Evolutionary conservation across 2,329 filamentous ascomycete species (phyloP).

Genomic region (Penicillium sp.): DNA sequence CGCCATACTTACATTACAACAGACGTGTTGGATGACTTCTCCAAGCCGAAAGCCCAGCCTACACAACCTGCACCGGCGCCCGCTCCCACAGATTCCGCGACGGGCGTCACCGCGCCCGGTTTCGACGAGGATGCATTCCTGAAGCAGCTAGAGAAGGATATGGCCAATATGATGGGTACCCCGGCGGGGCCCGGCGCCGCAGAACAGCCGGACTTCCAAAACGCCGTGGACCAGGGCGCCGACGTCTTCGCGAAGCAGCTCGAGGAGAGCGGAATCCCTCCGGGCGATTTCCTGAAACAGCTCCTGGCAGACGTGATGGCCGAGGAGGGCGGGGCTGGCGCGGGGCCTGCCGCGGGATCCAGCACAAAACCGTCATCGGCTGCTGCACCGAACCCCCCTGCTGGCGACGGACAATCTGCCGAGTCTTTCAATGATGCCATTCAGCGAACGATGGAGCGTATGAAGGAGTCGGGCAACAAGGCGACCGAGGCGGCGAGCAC

Average conservation of each 20-base stretch:
- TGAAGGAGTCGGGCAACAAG: slow-evolving; percentile 82
- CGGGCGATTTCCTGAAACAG: slow-evolving; percentile 35
- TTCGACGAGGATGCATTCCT: slow-evolving; percentile 57
- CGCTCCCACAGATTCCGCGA: slow-evolving; percentile 6
- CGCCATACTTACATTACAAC: slow-evolving; percentile 34
- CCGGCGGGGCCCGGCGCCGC: slow-evolving; percentile 11
- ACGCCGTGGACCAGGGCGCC: slow-evolving; percentile 30
- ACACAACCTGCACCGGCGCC: slow-evolving; percentile 20
- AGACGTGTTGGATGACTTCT: slow-evolving; percentile 95
- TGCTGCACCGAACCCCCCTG: slow-evolving; percentile 5
- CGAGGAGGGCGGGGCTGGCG: slow-evolving; percentile 24
- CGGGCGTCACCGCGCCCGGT: slow-evolving; percentile 15
- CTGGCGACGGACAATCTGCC: slow-evolving; percentile 42
- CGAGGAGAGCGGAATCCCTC: slow-evolving; percentile 33
- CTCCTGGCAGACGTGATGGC: slow-evolving; percentile 35
- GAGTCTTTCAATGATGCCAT: slow-evolving; percentile 89
- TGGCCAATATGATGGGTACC: slow-evolving; percentile 70
- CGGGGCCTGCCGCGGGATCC: slow-evolving; percentile 21
- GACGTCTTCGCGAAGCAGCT: slow-evolving; percentile 37
- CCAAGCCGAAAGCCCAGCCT: slow-evolving; percentile 49
- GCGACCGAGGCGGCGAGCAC: slow-evolving; percentile 69
- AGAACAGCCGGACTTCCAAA: slow-evolving; percentile 22
- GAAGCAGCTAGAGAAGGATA: slow-evolving; percentile 80
- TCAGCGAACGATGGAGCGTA: slow-evolving; percentile 87
- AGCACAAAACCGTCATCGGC: slow-evolving; percentile 15